These are phyloP conservation scores for Phaseolus coccineus DNA, from an alignment of 331 rosid genomes.

Conservation along the genomic window DNA sequence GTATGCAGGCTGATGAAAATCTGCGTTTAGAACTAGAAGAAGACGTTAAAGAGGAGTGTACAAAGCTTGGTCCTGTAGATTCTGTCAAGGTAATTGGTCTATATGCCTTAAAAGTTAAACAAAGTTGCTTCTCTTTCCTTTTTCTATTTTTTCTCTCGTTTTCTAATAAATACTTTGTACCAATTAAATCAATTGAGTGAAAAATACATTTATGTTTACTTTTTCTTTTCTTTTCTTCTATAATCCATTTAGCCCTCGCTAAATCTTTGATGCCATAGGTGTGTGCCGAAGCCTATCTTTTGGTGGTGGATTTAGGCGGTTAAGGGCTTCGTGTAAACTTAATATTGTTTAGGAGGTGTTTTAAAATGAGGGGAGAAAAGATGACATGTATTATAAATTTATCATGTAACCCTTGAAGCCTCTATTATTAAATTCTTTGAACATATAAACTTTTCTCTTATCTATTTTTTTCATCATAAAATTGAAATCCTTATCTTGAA, in stretches of 20 bases:
- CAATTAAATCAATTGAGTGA: slow-evolving; percentile 15
- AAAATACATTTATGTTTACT: slow-evolving; percentile 14
- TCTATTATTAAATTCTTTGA: not conserved
- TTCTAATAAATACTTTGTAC: not conserved
- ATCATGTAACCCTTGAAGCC: not conserved
- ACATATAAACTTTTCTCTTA: not conserved
- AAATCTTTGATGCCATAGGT: no score
- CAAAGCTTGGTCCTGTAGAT: slow-evolving; percentile 85
- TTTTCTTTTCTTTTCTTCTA: no score
- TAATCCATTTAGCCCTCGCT: no score
- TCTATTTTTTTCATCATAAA: not conserved
- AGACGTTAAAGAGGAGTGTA: slow-evolving; percentile 89
- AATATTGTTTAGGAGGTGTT: not conserved
- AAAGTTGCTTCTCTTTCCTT: slow-evolving; percentile 4
- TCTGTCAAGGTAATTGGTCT: slow-evolving; percentile 70
- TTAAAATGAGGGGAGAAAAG: not conserved
- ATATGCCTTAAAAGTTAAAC: slow-evolving; percentile 5
- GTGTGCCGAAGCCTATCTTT: not conserved
- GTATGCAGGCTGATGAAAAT: slow-evolving; percentile 79
- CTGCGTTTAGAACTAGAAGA: slow-evolving; percentile 73
- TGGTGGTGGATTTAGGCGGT: not conserved
- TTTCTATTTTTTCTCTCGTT: not conserved
- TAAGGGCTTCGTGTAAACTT: not conserved
- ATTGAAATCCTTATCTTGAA: not conserved
- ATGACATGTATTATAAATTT: not conserved